Percentiles rank a stretch among this genome's conserved stretches.
These are phyloP conservation scores for Acanthamoeba sp. DNA, from an alignment of 208 protist species.

Conservation along the genomic window DNA sequence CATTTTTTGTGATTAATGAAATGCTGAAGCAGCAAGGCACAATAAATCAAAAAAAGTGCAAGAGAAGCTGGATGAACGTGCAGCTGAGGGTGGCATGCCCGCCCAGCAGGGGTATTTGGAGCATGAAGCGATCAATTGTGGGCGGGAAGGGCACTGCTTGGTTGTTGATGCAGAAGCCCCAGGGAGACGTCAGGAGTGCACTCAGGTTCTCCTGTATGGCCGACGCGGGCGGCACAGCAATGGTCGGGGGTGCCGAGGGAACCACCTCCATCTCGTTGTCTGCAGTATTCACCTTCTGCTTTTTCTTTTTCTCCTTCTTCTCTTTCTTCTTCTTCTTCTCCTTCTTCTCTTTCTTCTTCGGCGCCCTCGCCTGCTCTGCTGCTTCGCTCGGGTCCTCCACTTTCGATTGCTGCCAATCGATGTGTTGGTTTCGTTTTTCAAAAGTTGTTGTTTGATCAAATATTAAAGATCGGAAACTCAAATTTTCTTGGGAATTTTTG, in stretches of 20 bases:
- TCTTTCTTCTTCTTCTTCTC: background rate
- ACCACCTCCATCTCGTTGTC: background rate
- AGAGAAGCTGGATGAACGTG: background rate
- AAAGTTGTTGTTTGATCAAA: background rate
- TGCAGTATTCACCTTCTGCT: background rate
- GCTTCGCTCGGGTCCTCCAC: background rate
- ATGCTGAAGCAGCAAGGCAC: background rate
- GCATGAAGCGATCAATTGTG: background rate
- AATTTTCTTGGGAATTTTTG: too few relatives aligned
- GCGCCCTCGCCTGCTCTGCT: background rate
- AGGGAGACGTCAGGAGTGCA: background rate
- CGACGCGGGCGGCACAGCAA: background rate
- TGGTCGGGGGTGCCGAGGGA: background rate
- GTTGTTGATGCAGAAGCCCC: background rate
- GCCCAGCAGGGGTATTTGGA: background rate
- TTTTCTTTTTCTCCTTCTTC: conserved; percentile 19
- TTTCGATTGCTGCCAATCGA: background rate
- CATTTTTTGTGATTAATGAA: background rate
- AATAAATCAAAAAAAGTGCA: background rate
- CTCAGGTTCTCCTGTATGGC: conserved; percentile 3
- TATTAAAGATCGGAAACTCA: too few relatives aligned
- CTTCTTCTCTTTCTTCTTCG: conserved; percentile 8
- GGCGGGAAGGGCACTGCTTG: conserved; percentile 18
- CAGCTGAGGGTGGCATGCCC: background rate
- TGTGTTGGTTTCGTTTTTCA: background rate